These are phyloP conservation scores for Blastocystis sp. DNA, from an alignment of 352 stramenopile genomes.

Conservation along the genomic window DNA sequence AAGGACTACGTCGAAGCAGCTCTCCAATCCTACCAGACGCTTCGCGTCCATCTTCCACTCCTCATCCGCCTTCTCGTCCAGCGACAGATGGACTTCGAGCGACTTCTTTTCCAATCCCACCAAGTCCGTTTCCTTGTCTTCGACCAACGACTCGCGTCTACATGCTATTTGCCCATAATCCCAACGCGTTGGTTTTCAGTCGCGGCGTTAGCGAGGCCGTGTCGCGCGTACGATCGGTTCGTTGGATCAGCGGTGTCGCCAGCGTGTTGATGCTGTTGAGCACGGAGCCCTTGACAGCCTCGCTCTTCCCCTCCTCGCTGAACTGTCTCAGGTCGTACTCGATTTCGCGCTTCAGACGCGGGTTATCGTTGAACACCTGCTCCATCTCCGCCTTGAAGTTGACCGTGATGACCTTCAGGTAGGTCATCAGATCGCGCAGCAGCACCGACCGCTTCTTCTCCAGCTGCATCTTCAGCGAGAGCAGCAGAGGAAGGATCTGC, in stretches of 20 bases:
- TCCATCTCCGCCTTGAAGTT: constrained; percentile 56
- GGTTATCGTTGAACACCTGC: constrained; percentile 20
- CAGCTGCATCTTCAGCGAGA: constrained; percentile 35
- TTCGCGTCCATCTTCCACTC: constrained; percentile 38
- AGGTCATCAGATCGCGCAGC: constrained; percentile 47
- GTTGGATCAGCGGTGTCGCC: constrained; percentile 18
- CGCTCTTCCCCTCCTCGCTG: background rate
- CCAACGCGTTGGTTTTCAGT: constrained; percentile 7
- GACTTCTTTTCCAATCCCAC: background rate
- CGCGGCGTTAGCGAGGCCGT: background rate
- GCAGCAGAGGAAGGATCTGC: constrained; percentile 40
- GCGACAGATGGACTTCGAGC: constrained; percentile 36
- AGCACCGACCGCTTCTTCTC: constrained; percentile 24
- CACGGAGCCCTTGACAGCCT: background rate
- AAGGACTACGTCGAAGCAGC: background rate
- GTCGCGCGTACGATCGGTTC: background rate
- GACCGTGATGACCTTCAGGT: constrained; percentile 51
- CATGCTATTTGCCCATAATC: background rate
- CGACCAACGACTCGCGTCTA: background rate
- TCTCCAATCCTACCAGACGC: background rate
- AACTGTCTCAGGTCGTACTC: constrained; percentile 43
- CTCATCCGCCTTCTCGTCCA: background rate
- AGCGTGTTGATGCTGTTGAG: background rate
- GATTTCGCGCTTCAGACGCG: constrained; percentile 32
- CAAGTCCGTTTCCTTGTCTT: background rate